Evolutionary conservation across 148 eudicot species (phyloP).

Genomic region (Nepenthes gracilis): DNA sequence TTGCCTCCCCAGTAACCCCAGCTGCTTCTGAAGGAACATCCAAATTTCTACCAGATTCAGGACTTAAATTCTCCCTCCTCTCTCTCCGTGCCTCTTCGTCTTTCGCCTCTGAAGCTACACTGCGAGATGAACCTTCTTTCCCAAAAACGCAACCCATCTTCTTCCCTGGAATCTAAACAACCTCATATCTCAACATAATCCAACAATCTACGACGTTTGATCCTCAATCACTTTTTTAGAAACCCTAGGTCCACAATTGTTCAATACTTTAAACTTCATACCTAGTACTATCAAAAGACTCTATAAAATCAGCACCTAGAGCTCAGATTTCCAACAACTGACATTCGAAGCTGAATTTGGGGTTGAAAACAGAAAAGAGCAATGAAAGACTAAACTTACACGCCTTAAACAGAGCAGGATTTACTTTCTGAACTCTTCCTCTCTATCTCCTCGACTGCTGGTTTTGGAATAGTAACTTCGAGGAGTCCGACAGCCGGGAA

Average conservation of each 20-base stretch:
- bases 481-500: no score
- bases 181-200: conserved; percentile 43
- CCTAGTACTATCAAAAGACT: no score
- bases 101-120: conserved; percentile 10
- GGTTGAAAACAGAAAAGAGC: no score
- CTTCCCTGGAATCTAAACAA: conserved; percentile 9
- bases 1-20: background rate
- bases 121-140: conserved; percentile 25
- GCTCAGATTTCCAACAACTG: no score
- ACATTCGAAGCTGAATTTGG: no score
- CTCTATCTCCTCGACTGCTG: no score
- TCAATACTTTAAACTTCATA: background rate
- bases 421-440: no score
- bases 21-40: conserved; percentile 1
- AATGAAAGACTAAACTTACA: no score
- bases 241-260: conserved; percentile 22
- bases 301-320: no score
- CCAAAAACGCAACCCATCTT: conserved; percentile 74
- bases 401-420: no score
- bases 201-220: conserved; percentile 10
- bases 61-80: conserved; percentile 15
- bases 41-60: conserved; percentile 10
- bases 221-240: conserved; percentile 16
- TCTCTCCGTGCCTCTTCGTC: conserved; percentile 18
- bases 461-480: no score